Evolutionary conservation across 805 yeast genomes (phyloP).

Genomic region (Pichia scutulata): DNA sequence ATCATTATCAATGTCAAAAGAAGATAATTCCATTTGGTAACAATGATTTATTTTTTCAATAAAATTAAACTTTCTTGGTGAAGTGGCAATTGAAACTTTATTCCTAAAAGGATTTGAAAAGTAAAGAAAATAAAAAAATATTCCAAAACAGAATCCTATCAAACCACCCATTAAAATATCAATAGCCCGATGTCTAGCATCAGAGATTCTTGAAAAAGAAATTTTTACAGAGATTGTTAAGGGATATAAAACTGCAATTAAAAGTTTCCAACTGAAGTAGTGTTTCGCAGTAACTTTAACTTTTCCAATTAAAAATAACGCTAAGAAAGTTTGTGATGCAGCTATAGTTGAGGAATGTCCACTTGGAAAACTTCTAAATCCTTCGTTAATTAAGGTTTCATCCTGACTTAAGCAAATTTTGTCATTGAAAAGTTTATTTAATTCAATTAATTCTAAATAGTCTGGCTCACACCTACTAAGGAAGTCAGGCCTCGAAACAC

Average conservation of each 20-base stretch:
- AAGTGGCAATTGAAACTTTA: constrained; percentile 34
- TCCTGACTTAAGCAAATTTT: constrained; percentile 39
- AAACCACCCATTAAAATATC: constrained; percentile 35
- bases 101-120: constrained; percentile 27
- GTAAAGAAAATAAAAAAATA: constrained; percentile 33
- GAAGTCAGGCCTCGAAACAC: constrained; percentile 46
- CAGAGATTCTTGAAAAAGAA: constrained; percentile 38
- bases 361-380: constrained; percentile 51
- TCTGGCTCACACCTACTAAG: constrained; percentile 41
- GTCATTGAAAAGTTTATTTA: constrained; percentile 33
- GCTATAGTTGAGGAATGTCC: constrained; percentile 49
- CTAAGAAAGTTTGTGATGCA: constrained; percentile 35
- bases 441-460: constrained; percentile 23
- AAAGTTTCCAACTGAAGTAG: constrained; percentile 28
- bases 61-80: constrained; percentile 32
- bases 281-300: constrained; percentile 31
- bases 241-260: constrained; percentile 30
- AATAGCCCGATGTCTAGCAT: constrained; percentile 35
- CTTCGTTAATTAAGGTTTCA: constrained; percentile 34
- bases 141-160: constrained; percentile 30
- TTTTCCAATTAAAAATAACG: constrained; percentile 30
- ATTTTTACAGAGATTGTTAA: constrained; percentile 29
- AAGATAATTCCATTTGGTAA: background rate
- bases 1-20: background rate
- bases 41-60: background rate